Evolutionary conservation across 345 rosid species (phyloP).

Genomic region (Ceriops decandra): DNA sequence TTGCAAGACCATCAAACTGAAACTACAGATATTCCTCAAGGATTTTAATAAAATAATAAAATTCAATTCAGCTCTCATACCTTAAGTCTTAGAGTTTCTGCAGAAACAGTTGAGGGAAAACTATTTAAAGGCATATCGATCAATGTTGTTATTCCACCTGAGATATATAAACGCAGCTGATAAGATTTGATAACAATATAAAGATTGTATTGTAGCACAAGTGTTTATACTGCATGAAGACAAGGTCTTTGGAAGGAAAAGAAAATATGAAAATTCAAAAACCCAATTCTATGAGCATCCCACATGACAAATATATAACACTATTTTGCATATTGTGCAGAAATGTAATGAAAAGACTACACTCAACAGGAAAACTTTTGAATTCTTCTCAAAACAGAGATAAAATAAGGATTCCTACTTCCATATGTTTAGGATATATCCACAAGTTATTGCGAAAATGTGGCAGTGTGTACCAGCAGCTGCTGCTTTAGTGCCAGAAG

Average conservation of each 20-base stretch:
- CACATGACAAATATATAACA: neutral
- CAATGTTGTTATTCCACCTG: constrained; percentile 85
- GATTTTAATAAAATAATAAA: neutral
- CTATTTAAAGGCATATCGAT: constrained; percentile 93
- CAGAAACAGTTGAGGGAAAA: constrained; percentile 72
- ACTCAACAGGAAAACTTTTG: too few relatives aligned
- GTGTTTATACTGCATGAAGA: neutral
- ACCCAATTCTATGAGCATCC: neutral
- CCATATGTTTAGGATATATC: neutral
- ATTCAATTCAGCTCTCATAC: constrained; percentile 25
- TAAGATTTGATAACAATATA: neutral
- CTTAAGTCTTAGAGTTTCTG: constrained; percentile 80
- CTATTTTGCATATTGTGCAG: neutral
- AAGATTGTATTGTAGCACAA: neutral
- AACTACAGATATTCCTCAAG: neutral
- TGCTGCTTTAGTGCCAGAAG: constrained; percentile 94
- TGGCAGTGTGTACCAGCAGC: constrained; percentile 65
- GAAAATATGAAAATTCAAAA: neutral
- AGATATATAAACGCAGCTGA: constrained; percentile 3
- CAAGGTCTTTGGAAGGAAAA: neutral
- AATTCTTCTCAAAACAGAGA: neutral
- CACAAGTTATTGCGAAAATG: neutral
- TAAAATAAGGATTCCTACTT: neutral
- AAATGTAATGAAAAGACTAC: neutral
- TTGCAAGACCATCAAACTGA: neutral